These are phyloP conservation scores for Microsporum canis DNA, from an alignment of 2,329 filamentous ascomycete species.

Conservation along the genomic window DNA sequence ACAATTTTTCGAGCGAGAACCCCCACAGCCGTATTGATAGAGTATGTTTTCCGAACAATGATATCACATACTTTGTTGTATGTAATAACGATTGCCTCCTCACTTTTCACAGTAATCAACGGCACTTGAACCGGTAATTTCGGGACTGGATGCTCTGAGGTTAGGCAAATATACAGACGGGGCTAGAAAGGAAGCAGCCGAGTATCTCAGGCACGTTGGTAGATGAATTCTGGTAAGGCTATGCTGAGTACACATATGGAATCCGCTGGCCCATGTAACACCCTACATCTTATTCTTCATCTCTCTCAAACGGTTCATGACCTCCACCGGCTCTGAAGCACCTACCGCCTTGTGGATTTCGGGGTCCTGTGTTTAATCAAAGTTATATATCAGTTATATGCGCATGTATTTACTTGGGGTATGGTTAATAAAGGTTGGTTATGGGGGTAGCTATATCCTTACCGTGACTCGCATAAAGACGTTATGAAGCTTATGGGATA, in stretches of 20 bases:
- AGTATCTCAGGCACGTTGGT: not conserved
- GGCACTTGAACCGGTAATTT: not conserved
- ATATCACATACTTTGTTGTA: not conserved
- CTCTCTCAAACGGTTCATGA: slow-evolving; percentile 76
- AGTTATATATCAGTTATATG: not conserved
- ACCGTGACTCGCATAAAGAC: slow-evolving; percentile 87
- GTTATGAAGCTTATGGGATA: slow-evolving; percentile 61
- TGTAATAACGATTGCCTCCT: not conserved
- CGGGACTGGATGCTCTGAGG: not conserved
- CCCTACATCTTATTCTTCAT: slow-evolving; percentile 53
- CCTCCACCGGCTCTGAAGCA: slow-evolving; percentile 64
- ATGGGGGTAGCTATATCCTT: slow-evolving; percentile 26
- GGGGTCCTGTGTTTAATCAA: slow-evolving; percentile 49
- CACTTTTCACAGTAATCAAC: not conserved
- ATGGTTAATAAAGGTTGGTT: not conserved
- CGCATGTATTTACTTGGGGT: not conserved
- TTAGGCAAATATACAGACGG: not conserved
- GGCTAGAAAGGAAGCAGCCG: not conserved
- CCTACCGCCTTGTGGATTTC: slow-evolving; percentile 74
- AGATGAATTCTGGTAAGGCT: not conserved
- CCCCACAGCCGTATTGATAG: not conserved
- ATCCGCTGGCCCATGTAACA: not conserved
- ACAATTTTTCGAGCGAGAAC: not conserved
- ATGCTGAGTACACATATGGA: not conserved
- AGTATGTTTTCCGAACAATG: not conserved